Base-by-base conservation (phyloP, 148 eudicot genomes). In the Rhododendron simsii region DNA sequence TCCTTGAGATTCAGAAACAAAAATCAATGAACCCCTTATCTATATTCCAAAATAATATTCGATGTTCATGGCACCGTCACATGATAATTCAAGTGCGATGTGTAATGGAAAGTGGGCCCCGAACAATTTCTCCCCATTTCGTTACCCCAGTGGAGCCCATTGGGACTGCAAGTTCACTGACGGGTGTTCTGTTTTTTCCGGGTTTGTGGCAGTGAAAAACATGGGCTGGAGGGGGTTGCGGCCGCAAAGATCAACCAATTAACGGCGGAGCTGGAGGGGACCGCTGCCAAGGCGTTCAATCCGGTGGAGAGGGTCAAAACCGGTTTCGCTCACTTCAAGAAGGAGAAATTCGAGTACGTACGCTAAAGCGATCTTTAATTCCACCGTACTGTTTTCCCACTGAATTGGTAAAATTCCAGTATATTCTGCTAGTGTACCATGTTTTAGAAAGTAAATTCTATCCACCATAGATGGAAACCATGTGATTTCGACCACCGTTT, bases 301-400 rank as follows among this genome's bases (percentile, higher is more conserved):
- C 88, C 95, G 89, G 92, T 50, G 2, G 91, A 92, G 35, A 90
- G 94, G 85, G 84, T 96, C 82, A 91, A 85, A 48, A 81, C 92
- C 84, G 99, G 99, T 16, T 96, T 95, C 76, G 75, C 81, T n/a
- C 94, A 90, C 3, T 96, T 95, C 88, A 96, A 94, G 92, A 91
- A 89, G 3, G 95, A 95, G 78, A 95, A 95, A 87, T 96, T 88
- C 85, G 90, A 89, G 99, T 96, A 91, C 76, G 98, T 88, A 7
- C 9, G 8, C 13, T 45, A 3, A 75, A 3, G 13, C 20, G n/a
- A 55, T 57, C 59, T 41, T 77, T 6, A 4, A 28, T 65, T 48
- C 55, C 15, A 51, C 55, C 0, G 0, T 37, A 20, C 51, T 44
- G 50, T 50, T 84, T 14, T 41, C 26, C 37, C 74, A 48, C 74